Percentiles rank a stretch among this genome's conserved stretches.
Evolutionary conservation across 2,329 filamentous ascomycete species (phyloP).

Genomic region (Trichophyton simii): DNA sequence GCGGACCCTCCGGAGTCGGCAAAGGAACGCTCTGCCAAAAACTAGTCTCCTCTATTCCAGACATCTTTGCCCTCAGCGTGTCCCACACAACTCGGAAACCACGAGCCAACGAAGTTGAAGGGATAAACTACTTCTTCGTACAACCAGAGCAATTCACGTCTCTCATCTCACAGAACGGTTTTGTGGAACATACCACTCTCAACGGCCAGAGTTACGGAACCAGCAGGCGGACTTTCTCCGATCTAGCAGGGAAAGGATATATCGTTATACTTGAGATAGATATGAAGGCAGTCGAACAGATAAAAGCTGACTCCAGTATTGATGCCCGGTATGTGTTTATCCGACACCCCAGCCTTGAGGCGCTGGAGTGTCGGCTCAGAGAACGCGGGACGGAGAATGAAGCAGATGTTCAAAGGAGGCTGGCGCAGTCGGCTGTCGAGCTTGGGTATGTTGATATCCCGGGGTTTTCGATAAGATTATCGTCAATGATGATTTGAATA

Average conservation of each 20-base stretch:
- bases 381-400: slow-evolving; percentile 61
- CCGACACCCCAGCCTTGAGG: slow-evolving; percentile 57
- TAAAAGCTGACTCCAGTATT: slow-evolving; percentile 53
- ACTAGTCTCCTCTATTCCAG: slow-evolving; percentile 20
- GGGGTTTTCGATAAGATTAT: slow-evolving; percentile 51
- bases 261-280: slow-evolving; percentile 79
- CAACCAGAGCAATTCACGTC: slow-evolving; percentile 48
- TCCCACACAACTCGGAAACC: slow-evolving; percentile 52
- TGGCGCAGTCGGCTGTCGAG: slow-evolving; percentile 55
- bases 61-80: slow-evolving; percentile 22
- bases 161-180: slow-evolving; percentile 51
- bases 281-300: slow-evolving; percentile 81
- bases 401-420: slow-evolving; percentile 51
- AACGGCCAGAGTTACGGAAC: slow-evolving; percentile 73
- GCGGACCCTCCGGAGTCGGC: slow-evolving; percentile 21
- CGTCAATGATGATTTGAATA: slow-evolving; percentile 48
- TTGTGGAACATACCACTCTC: slow-evolving; percentile 72
- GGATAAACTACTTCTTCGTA: slow-evolving; percentile 64
- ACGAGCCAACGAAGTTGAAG: slow-evolving; percentile 58
- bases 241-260: slow-evolving; percentile 22
- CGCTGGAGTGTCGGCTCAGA: slow-evolving; percentile 57
- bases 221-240: slow-evolving; percentile 38
- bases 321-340: slow-evolving; percentile 69
- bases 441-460: slow-evolving; percentile 54
- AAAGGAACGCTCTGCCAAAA: slow-evolving; percentile 21